These are phyloP conservation scores for Saccharomyces hybrid DNA, from an alignment of 1,139 yeast genomes.

Conservation along the genomic window DNA sequence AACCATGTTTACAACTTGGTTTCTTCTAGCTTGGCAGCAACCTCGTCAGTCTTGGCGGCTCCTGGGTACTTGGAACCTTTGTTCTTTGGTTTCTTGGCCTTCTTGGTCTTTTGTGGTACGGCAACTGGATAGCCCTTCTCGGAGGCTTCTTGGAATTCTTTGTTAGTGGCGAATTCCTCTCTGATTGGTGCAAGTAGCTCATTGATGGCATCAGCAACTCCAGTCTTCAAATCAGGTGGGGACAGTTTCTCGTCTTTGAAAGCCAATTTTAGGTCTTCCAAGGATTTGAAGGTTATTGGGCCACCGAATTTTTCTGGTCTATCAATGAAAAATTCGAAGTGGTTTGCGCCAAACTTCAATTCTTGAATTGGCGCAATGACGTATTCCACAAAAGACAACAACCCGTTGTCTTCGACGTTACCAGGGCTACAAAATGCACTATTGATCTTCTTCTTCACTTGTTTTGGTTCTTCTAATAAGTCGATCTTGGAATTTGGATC, in stretches of 20 bases:
- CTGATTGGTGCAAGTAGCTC: slow-evolving; percentile 81
- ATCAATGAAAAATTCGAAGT: slow-evolving; percentile 61
- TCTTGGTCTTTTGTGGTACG: slow-evolving; percentile 50
- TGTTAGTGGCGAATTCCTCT: slow-evolving; percentile 50
- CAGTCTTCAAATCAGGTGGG: slow-evolving; percentile 90
- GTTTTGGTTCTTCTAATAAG: slow-evolving; percentile 78
- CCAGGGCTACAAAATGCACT: slow-evolving; percentile 97
- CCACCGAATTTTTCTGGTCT: slow-evolving; percentile 99
- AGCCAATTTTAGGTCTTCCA: slow-evolving; percentile 66
- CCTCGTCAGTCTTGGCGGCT: slow-evolving; percentile 22
- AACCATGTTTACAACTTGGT: slow-evolving; percentile 11
- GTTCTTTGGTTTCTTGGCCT: slow-evolving; percentile 71
- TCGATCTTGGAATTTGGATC: slow-evolving; percentile 98
- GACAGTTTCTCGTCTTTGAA: slow-evolving; percentile 66
- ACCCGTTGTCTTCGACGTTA: slow-evolving; percentile 82
- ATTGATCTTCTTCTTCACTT: slow-evolving; percentile 81
- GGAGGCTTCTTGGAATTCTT: slow-evolving; percentile 70
- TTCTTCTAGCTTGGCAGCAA: slow-evolving; percentile 32
- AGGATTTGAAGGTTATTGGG: slow-evolving; percentile 60
- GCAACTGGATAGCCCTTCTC: slow-evolving; percentile 80
- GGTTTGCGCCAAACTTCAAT: slow-evolving; percentile 49
- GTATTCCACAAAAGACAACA: slow-evolving; percentile 74
- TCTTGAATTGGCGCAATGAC: slow-evolving; percentile 84
- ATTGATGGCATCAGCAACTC: slow-evolving; percentile 81
- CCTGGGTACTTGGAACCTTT: slow-evolving; percentile 87